phyloP scores from a whole-genome alignment of 2,329 filamentous ascomycete species.

The Aspergillus latus region DNA sequence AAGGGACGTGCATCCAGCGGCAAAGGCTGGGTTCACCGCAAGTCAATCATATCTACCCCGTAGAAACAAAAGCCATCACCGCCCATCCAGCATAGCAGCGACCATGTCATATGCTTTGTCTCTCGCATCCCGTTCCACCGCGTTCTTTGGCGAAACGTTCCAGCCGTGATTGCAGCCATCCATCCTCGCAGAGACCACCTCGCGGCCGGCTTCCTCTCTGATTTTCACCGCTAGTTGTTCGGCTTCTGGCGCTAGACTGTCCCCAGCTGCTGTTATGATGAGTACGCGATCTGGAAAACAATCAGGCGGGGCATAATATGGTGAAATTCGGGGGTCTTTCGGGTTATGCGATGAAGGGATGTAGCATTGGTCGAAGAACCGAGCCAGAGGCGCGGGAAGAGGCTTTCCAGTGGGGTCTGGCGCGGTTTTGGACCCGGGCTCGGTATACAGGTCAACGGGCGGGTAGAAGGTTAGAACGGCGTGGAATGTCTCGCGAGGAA shows the following conservation, averaged over 20 bases:
- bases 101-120: conserved; percentile 38
- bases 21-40: conserved; percentile 5
- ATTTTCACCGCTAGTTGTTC: conserved; percentile 32
- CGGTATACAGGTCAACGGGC: conserved; percentile 25
- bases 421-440: conserved; percentile 22
- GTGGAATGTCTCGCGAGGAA: conserved; percentile 32
- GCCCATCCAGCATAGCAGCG: conserved; percentile 29
- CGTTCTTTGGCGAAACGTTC: conserved; percentile 37
- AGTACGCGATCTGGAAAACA: conserved; percentile 32
- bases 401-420: conserved; percentile 24
- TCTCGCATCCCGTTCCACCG: conserved; percentile 29
- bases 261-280: conserved; percentile 33
- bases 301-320: conserved; percentile 27
- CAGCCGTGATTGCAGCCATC: conserved; percentile 40
- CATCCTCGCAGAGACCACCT: conserved; percentile 36
- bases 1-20: not conserved
- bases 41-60: not conserved
- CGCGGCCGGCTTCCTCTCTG: conserved; percentile 18
- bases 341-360: conserved; percentile 25
- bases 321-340: conserved; percentile 35
- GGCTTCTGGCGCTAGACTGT: conserved; percentile 32
- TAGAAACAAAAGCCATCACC: not conserved
- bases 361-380: conserved; percentile 34
- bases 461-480: conserved; percentile 38
- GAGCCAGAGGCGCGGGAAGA: conserved; percentile 26